Evolutionary conservation across 2,329 filamentous ascomycete genomes (phyloP).

Genomic region (Xylaria sp.): DNA sequence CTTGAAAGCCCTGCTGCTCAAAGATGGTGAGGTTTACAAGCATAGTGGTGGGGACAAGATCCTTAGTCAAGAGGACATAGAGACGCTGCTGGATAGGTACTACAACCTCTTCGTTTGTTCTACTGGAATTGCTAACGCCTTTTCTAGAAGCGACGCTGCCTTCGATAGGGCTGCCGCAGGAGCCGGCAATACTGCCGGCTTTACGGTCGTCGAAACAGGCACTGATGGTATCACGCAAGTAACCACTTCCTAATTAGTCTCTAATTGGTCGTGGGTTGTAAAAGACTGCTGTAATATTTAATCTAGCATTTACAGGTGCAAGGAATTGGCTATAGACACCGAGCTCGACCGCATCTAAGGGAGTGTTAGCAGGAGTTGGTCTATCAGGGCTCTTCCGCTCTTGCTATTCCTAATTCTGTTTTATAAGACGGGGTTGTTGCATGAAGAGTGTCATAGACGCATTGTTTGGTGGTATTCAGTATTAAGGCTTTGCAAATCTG

Average conservation of each 20-base stretch:
- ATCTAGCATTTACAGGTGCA: constrained; percentile 9
- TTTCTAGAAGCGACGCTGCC: constrained; percentile 64
- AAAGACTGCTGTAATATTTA: neutral
- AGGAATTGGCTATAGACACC: constrained; percentile 19
- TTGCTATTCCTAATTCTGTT: constrained; percentile 24
- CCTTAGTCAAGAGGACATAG: constrained; percentile 79
- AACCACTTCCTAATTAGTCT: constrained; percentile 25
- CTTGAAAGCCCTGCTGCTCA: constrained; percentile 70
- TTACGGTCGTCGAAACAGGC: constrained; percentile 83
- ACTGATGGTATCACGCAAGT: constrained; percentile 60
- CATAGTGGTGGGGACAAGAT: constrained; percentile 71
- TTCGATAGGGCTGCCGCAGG: constrained; percentile 81
- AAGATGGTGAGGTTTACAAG: constrained; percentile 76
- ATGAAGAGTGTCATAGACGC: constrained; percentile 7
- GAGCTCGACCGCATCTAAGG: constrained; percentile 14
- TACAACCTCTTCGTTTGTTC: constrained; percentile 5
- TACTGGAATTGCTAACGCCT: constrained; percentile 27
- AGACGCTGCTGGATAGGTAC: constrained; percentile 79
- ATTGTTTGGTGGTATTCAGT: constrained; percentile 13
- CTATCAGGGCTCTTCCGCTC: constrained; percentile 11
- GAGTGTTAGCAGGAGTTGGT: neutral
- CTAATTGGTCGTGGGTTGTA: constrained; percentile 2
- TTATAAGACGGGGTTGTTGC: constrained; percentile 1
- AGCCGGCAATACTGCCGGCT: constrained; percentile 75
- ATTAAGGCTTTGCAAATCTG: constrained; percentile 3